Evolutionary conservation across 257 asterid species (phyloP).

Genomic region (Primulina tabacum): DNA sequence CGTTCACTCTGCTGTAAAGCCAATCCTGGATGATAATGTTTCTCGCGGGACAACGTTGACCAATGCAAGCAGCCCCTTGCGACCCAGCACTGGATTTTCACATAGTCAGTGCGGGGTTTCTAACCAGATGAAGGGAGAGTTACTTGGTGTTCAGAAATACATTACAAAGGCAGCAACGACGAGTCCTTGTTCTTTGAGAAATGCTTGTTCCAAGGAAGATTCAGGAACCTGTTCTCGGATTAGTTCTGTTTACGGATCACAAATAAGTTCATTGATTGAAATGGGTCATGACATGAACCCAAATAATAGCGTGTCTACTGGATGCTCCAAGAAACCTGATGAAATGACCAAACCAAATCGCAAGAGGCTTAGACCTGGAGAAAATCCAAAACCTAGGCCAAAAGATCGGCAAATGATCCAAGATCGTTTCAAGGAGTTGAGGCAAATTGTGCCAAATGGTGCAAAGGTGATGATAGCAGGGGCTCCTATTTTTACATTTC

Average conservation of each 20-base stretch:
- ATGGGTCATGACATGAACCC: slow-evolving; percentile 47
- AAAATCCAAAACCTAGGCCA: slow-evolving; percentile 89
- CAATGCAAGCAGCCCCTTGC: slow-evolving; percentile 45
- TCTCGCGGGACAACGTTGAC: slow-evolving; percentile 60
- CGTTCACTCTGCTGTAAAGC: slow-evolving; percentile 33
- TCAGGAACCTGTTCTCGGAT: slow-evolving; percentile 46
- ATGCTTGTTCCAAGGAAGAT: slow-evolving; percentile 46
- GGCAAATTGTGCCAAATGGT: slow-evolving; percentile 93
- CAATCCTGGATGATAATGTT: slow-evolving; percentile 43
- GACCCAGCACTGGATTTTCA: slow-evolving; percentile 11
- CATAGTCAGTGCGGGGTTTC: slow-evolving; percentile 43
- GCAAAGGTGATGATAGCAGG: slow-evolving; percentile 62
- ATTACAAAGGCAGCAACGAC: slow-evolving; percentile 38
- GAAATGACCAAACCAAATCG: slow-evolving; percentile 63
- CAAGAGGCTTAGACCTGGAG: slow-evolving; percentile 87
- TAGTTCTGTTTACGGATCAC: slow-evolving; percentile 67
- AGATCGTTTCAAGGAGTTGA: slow-evolving; percentile 87
- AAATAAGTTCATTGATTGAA: slow-evolving; percentile 70
- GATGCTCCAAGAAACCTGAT: slow-evolving; percentile 60
- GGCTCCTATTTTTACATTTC: slow-evolving; percentile 1
- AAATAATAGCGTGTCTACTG: slow-evolving; percentile 55
- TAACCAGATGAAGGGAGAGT: slow-evolving; percentile 50
- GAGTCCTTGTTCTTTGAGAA: slow-evolving; percentile 44
- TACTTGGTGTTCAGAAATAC: slow-evolving; percentile 54
- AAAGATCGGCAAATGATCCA: slow-evolving; percentile 98